A percentile compares a stretch with the other conserved stretches of the same genome.
Evolutionary conservation across 208 protist genomes (phyloP).

Genomic region (Porcisia hertigi): DNA sequence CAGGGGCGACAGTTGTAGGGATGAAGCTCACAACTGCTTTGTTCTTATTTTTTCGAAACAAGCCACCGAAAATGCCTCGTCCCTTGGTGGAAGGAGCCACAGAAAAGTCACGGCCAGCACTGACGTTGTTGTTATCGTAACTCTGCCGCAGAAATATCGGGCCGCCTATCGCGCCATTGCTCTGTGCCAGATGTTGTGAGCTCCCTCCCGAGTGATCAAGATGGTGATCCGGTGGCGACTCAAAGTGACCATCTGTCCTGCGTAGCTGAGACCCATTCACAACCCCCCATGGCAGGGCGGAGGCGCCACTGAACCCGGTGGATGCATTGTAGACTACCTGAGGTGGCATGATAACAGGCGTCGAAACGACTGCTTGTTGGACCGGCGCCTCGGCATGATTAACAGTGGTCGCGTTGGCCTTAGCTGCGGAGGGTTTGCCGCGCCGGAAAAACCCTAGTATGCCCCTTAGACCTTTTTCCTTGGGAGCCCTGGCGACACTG

Average conservation of each 20-base stretch:
- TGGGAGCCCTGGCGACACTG: not conserved
- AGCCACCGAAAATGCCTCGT: conserved; percentile 25
- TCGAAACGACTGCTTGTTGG: not conserved
- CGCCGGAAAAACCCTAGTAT: conserved; percentile 25
- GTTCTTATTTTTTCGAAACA: conserved; percentile 32
- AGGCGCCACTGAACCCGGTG: not conserved
- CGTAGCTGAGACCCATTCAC: conserved; percentile 4
- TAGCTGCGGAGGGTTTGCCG: conserved; percentile 6
- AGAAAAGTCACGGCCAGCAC: not conserved
- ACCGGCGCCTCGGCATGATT: not conserved
- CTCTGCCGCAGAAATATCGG: conserved; percentile 1
- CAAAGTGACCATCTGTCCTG: not conserved
- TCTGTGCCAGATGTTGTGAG: not conserved
- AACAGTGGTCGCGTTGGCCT: too few species aligned
- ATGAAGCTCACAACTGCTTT: not conserved
- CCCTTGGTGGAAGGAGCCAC: conserved; percentile 8
- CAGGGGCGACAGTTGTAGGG: not conserved
- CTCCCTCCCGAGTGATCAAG: not conserved
- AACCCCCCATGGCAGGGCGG: not conserved
- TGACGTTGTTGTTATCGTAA: not conserved
- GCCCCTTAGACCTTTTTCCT: conserved; percentile 17
- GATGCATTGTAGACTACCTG: conserved; percentile 10
- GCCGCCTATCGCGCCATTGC: not conserved
- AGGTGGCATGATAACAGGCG: conserved; percentile 17
- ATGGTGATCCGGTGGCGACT: not conserved